phyloP scores from a whole-genome alignment of 768 basidiomycete species.

The Pleurotus sapidus region DNA sequence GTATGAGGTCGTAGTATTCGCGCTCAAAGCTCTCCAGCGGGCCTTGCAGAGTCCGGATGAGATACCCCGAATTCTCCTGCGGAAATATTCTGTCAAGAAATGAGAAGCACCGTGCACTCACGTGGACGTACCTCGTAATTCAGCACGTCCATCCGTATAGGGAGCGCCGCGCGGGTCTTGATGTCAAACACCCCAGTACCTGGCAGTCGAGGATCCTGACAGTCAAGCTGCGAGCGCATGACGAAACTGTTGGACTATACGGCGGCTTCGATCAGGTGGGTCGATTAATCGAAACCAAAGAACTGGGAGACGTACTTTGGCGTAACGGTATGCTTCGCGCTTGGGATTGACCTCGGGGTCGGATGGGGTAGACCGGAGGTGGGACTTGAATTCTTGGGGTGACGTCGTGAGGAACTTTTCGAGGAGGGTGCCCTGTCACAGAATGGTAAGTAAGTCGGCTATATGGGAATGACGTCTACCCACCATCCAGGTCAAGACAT shows the following conservation, averaged over 20 bases:
- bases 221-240: slow-evolving; percentile 96
- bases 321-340: slow-evolving; percentile 83
- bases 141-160: slow-evolving; percentile 80
- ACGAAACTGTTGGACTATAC: slow-evolving; percentile 59
- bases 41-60: slow-evolving; percentile 65
- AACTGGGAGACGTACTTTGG: slow-evolving; percentile 51
- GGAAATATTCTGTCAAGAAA: background rate
- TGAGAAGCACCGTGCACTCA: background rate
- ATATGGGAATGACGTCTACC: slow-evolving; percentile 15
- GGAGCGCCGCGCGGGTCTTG: slow-evolving; percentile 87
- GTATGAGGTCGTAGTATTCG: slow-evolving; percentile 93
- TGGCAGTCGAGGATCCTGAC: slow-evolving; percentile 74
- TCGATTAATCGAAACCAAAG: background rate
- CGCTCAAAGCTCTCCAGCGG: slow-evolving; percentile 78
- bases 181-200: slow-evolving; percentile 94
- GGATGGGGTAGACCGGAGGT: slow-evolving; percentile 39
- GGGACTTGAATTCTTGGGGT: slow-evolving; percentile 56
- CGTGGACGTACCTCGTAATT: slow-evolving; percentile 62
- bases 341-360: slow-evolving; percentile 28
- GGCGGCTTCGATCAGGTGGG: background rate
- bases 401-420: slow-evolving; percentile 84
- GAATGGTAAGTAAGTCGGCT: background rate
- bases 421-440: slow-evolving; percentile 72
- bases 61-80: slow-evolving; percentile 78
- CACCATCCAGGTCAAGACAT: slow-evolving; percentile 77